These are phyloP conservation scores for maize (Zea mays) DNA, from an alignment of 176 grass and related monocot genomes.

Conservation along the genomic window Zm-B73-REFERENCE-NAM-5.0 NC_050103.1:178714501-178715000, in stretches of 20 bases:
- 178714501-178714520: too few species aligned
- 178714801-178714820: neutral
- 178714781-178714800: neutral
- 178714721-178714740: neutral
- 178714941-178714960: neutral
- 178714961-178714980: neutral
- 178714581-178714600: too few species aligned
- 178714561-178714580: too few species aligned
- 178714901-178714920: neutral
- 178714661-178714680: too few species aligned
- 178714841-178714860: neutral
- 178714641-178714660: too few species aligned
- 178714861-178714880: conserved; percentile 16
- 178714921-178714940: neutral
- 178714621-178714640: too few species aligned
- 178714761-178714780: neutral
- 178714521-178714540: too few species aligned
- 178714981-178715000: neutral
- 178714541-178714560: too few species aligned
- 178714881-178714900: neutral
- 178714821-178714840: conserved; percentile 7
- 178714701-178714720: neutral
- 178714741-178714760: neutral
- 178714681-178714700: conserved; percentile 1
- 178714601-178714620: too few species aligned